Base-by-base conservation (phyloP, 2,329 filamentous ascomycete genomes). In the Raffaelea albimanens region DNA sequence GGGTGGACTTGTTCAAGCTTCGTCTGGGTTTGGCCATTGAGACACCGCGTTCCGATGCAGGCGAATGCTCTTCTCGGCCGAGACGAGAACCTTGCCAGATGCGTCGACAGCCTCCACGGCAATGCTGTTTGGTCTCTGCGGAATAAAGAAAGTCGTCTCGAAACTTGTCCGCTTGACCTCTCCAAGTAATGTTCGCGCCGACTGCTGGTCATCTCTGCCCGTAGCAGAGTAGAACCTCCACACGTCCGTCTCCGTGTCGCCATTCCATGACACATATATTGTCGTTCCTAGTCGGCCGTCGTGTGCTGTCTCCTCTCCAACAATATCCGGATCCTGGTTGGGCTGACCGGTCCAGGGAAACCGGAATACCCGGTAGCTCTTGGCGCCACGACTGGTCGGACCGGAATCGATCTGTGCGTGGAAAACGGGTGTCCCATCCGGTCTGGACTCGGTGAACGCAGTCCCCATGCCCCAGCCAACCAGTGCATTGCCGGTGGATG, bases 391-490 rank as follows among this genome's bases (percentile, higher is more conserved):
- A 50, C 58, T 60, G 51, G 67, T 46, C 47, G 57, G 36, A 53
- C 67, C 54, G 2, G 62, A 61, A 39, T 64, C 65, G 33, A 76
- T 63, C 55, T 73, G 72, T 4, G 64, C 65, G 49, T 79, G 72
- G 63, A 76, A 76, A 18, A 80, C 62, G 3, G 70, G 57, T 9
- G 67, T 60, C 10, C 75, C 76, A n/a, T 72, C 66, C 3, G 61
- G 53, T 0, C 63, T 63, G 53, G 73, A 67, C 51, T 71, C 71
- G 4, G 69, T 73, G 23, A 71, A 55, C 2, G 67, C 69, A 0
- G 70, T 70, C 16, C 67, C 65, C 0, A 66, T 67, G 3, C 78
- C 76, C 75, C 76, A 82, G 50, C 74, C 73, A 22, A 81, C 69
- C 39, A 80, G 61, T 5, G 70, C 68, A 48, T 77, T 73, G 23